Percentiles rank a stretch among this genome's conserved stretches.
These are phyloP conservation scores for Nakaseomyces bracarensis DNA, from an alignment of 1,139 yeast genomes.

Conservation along the genomic window DNA sequence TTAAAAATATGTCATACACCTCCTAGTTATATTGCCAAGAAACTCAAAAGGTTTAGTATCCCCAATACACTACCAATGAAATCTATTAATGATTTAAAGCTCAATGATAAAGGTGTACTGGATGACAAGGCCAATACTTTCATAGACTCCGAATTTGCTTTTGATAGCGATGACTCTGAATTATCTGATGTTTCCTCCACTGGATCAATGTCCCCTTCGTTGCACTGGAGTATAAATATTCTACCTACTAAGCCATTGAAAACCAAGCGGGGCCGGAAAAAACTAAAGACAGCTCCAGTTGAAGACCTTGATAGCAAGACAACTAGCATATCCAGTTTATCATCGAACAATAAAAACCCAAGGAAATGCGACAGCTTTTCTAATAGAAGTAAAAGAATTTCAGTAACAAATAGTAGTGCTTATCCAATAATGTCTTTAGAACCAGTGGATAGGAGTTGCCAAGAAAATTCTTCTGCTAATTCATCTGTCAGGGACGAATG, in stretches of 20 bases:
- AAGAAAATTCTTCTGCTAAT: too few relatives aligned
- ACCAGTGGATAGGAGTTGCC: too few relatives aligned
- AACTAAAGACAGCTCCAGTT: too few relatives aligned
- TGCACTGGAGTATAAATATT: background rate
- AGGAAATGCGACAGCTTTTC: too few relatives aligned
- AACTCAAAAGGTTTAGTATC: background rate
- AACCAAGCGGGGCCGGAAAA: background rate
- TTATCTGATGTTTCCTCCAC: background rate
- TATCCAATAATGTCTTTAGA: too few relatives aligned
- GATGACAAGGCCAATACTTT: background rate
- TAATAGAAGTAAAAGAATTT: too few relatives aligned
- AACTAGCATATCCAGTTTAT: background rate
- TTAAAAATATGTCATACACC: background rate
- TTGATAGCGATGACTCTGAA: conserved; percentile 1
- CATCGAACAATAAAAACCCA: background rate
- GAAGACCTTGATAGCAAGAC: too few relatives aligned
- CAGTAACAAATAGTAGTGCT: too few relatives aligned
- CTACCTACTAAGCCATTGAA: background rate
- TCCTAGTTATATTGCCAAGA: background rate
- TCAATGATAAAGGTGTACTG: conserved; percentile 4
- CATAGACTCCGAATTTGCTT: background rate
- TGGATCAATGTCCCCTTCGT: background rate
- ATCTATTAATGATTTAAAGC: background rate
- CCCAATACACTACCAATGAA: background rate
- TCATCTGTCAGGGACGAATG: too few relatives aligned